Base-by-base conservation (phyloP, 2,329 filamentous ascomycete species). In the Fusarium sp. region DNA sequence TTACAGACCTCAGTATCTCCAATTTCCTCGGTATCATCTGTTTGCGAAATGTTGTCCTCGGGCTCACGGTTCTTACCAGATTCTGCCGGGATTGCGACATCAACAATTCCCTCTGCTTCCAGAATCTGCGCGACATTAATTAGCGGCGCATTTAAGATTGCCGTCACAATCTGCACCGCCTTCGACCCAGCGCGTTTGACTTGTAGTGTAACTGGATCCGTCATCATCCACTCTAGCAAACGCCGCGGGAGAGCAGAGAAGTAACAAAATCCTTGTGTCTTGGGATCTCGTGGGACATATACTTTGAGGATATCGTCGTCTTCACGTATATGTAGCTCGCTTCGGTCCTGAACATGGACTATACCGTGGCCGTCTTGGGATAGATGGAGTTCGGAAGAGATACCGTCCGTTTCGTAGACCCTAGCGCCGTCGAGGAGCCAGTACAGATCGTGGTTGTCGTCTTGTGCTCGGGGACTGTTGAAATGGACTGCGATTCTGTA, bases 201-300 rank as follows among this genome's bases (percentile, higher is more conserved):
- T 18, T 58, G 50, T 2, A 65, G 43, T 1, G 71, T 73, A 4
- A 28, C 19, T 1, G 69, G 67, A 19, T 78, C 69, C 16, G 65
- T 75, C 78, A 82, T 80, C 43, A 82, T 72, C 78, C 79, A 81
- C 12, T 74, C 58, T 0, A 77, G 67, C 4, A 83, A 67, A 2
- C 60, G 72, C 8, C 67, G 54, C 0, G 78, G 73, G 3, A 82
- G 76, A 1, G 51, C 30, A 0, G 67, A 70, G 13, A 59, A 67
- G 62, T 78, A 81, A 52, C 72, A 76, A 8, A 75, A 66, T 7
- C 75, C 67, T 48, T 78, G 80, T 0, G 62, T 46, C 12, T 72
- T 62, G 14, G 66, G 69, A 12, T 76, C 52, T 6, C 63, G 65
- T 0, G 81, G 80, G 1, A 82, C 58, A n/a, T 77, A 82, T 0